A percentile compares a stretch with the other conserved stretches of the same genome.
phyloP scores from a whole-genome alignment of 352 stramenopile genomes.

The Peronospora destructor region DNA sequence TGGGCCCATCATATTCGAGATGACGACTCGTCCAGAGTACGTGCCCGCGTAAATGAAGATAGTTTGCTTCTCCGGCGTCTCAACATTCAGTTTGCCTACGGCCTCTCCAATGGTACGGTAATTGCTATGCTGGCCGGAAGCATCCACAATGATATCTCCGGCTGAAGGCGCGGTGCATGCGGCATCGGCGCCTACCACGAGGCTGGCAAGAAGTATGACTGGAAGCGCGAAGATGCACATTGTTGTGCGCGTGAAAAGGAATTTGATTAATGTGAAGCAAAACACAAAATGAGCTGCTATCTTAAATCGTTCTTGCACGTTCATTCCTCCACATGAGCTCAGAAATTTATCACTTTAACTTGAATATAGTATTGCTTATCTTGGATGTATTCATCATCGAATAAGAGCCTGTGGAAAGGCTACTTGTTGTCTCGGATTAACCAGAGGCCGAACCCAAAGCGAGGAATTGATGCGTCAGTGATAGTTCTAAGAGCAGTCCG shows the following conservation, averaged over 20 bases:
- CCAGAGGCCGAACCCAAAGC: too few species aligned
- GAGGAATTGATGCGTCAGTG: too few species aligned
- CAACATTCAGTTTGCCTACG: slow-evolving; percentile 1
- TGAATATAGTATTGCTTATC: too few species aligned
- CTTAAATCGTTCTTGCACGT: neutral
- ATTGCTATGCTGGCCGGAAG: neutral
- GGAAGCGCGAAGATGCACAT: neutral
- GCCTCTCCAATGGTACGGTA: slow-evolving; percentile 5
- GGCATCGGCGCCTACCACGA: neutral
- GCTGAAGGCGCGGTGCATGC: neutral
- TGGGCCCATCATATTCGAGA: slow-evolving; percentile 1
- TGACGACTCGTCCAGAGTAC: slow-evolving; percentile 9
- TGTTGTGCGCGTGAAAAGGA: neutral
- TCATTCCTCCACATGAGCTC: neutral
- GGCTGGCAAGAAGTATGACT: neutral
- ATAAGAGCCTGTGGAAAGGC: too few species aligned
- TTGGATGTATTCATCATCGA: too few species aligned
- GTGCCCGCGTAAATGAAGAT: slow-evolving; percentile 14
- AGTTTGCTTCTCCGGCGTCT: slow-evolving; percentile 5
- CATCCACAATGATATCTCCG: slow-evolving; percentile 15
- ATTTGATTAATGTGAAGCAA: neutral
- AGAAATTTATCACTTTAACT: too few species aligned
- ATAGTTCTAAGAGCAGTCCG: too few species aligned
- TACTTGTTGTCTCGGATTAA: too few species aligned
- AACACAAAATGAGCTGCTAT: neutral